phyloP scores from a whole-genome alignment of 306 rosid genomes.

The Crotalaria pallida region DNA sequence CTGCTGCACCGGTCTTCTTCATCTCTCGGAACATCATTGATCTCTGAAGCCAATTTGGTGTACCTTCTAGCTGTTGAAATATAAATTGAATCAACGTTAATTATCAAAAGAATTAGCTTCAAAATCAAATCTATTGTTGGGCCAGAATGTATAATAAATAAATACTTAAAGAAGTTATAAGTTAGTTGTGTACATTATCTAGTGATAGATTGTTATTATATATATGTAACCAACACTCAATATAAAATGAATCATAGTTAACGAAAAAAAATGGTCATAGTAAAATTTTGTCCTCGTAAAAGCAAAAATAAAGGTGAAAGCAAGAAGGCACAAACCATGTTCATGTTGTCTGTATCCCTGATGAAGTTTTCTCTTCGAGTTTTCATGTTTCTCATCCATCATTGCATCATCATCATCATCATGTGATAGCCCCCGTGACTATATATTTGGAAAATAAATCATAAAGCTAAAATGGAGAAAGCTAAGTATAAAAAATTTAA shows the following conservation, averaged over 20 bases:
- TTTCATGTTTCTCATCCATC: conserved; percentile 46
- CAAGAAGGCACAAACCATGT: conserved; percentile 29
- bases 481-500: not conserved
- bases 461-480: not conserved
- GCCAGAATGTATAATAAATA: not conserved
- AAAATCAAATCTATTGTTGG: not conserved
- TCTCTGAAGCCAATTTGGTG: conserved; percentile 38
- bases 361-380: conserved; percentile 56
- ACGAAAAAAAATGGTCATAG: too few species aligned
- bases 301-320: not conserved
- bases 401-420: conserved; percentile 33
- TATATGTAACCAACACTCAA: too few species aligned
- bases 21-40: conserved; percentile 46
- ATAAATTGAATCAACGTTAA: not conserved
- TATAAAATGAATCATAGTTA: too few species aligned
- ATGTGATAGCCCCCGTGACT: conserved; percentile 31
- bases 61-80: conserved; percentile 46
- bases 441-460: not conserved
- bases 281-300: too few species aligned
- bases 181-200: too few species aligned
- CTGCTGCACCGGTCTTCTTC: conserved; percentile 22
- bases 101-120: not conserved
- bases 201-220: too few species aligned
- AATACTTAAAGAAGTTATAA: not conserved
- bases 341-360: conserved; percentile 50